Base-by-base conservation (phyloP, 2,329 filamentous ascomycete genomes). In the Metarhizium robertsii region DNA sequence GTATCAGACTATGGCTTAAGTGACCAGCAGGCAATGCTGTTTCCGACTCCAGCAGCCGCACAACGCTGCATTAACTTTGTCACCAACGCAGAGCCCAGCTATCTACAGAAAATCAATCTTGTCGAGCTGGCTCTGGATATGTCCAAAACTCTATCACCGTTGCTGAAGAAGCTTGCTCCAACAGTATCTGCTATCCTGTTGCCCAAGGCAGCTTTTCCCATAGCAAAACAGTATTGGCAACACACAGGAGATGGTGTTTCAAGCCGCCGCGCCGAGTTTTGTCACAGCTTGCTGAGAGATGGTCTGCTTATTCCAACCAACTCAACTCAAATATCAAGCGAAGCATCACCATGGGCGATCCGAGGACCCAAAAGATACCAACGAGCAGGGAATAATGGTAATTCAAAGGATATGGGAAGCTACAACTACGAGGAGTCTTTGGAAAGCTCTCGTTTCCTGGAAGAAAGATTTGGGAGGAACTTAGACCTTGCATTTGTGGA, bases 141-240 rank as follows among this genome's bases (percentile, higher is more conserved):
- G 10, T 73, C 79, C 34, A 79, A 78, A 57, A 72, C 76, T 43
- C 69, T 74, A 5, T 73, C 80, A 1, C 71, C 78, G 5, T 72
- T 77, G 38, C 75, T 85, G n/a, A 72, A 69, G 49, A 74, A 77
- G 42, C 70, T 87, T 32, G 73, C 74, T 2, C 85, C 86, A 0
- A 75, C 78, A 10, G 74, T 92, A 25, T 87, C 81, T 1, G 85
- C 84, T 29, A 84, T 96, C 3, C 67, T 97, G 46, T 90, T 87
- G 62, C 82, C 85, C 0, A 75, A 79, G 49, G 80, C 84, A 13
- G 73, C 83, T 18, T 92, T 86, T 63, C 73, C 82, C 4, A 71
- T 88, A 57, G 89, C 90, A n/a, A 97, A 96, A 70, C 83, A 91
- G 64, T 96, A 95, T 65, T 99, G 94, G 94, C 94, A 97, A 69